Base-by-base conservation (phyloP, 2,329 filamentous ascomycete species). In the Diaporthe batatas region DNA sequence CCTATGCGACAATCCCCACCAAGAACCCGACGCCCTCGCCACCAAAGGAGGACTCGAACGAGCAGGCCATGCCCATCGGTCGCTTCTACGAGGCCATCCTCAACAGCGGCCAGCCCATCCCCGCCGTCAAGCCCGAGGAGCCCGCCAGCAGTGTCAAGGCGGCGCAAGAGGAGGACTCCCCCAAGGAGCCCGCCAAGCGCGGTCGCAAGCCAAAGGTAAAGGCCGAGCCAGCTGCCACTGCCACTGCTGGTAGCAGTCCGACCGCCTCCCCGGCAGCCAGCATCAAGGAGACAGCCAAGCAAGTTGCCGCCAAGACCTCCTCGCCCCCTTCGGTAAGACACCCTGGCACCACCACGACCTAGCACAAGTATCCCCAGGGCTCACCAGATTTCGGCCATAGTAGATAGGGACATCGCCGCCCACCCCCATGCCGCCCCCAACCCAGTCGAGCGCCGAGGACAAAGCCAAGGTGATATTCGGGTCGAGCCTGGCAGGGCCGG, bases 391-490 rank as follows among this genome's bases (percentile, higher is more conserved):
- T 16, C 21, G 44, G 68, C 36, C 68, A 32, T 70, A 70, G 68
- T 70, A 70, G 68, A 70, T 36, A 59, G 78, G 80, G 14, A 78
- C 79, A 47, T 77, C 81, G 36, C 72, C 79, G 47, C 80, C 83
- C 62, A 77, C 80, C 23, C 78, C 82, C 44, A 77, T 77, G 21
- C 83, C 85, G 3, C 84, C 84, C 70, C 84, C 86, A 3, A 81
- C 85, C 23, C 42, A 72, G 23, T 21, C 67, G 29, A 86, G 86
- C 65, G 86, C 84, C 21, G 80, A 90, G 76, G 86, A 90, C 70
- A 88, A 86, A 51, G 86, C 90, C 29, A 85, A 90, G 57, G 90
- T 97, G 78, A 88, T 98, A 42, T 98, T 99, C 79, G 94, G 95
- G 25, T 93, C 93, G 10, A 90, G 91, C 11, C 88, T 96, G 18